Percentiles rank a stretch among this genome's conserved stretches.
Conservation (phyloP, 2,329 filamentous ascomycete species). For the Ustulina deusta region DNA sequence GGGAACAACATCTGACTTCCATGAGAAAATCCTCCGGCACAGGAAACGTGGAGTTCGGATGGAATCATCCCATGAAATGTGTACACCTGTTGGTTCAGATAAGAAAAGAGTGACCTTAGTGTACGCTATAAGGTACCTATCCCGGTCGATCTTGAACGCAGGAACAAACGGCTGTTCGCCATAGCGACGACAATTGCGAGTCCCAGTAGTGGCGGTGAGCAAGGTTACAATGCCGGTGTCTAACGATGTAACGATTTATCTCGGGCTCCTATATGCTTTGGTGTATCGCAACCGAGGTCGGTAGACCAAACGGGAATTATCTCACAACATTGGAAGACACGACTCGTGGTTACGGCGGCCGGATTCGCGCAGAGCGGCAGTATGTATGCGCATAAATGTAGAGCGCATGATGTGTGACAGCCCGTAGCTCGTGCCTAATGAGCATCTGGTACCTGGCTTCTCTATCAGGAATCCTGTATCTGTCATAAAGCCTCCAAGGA, state of each 20-base stretch:
- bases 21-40: conserved; percentile 12
- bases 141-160: conserved; percentile 26
- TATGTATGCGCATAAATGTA: not conserved
- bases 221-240: conserved; percentile 17
- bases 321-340: not conserved
- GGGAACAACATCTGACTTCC: conserved; percentile 9
- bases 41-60: conserved; percentile 23
- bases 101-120: conserved; percentile 16
- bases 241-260: conserved; percentile 19
- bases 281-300: not conserved
- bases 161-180: conserved; percentile 20
- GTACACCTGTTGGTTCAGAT: conserved; percentile 7
- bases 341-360: not conserved
- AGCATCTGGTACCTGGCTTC: not conserved
- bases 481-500: not conserved
- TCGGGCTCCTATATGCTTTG: conserved; percentile 13
- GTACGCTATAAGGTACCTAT: not conserved
- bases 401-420: not conserved
- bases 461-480: conserved; percentile 4
- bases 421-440: not conserved
- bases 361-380: conserved; percentile 18
- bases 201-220: conserved; percentile 31
- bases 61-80: conserved; percentile 6
- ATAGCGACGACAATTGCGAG: conserved; percentile 14
- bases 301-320: conserved; percentile 4